Base-by-base conservation (phyloP, 495 filamentous ascomycete genomes). In the Aspergillus carlsbadensis region DNA sequence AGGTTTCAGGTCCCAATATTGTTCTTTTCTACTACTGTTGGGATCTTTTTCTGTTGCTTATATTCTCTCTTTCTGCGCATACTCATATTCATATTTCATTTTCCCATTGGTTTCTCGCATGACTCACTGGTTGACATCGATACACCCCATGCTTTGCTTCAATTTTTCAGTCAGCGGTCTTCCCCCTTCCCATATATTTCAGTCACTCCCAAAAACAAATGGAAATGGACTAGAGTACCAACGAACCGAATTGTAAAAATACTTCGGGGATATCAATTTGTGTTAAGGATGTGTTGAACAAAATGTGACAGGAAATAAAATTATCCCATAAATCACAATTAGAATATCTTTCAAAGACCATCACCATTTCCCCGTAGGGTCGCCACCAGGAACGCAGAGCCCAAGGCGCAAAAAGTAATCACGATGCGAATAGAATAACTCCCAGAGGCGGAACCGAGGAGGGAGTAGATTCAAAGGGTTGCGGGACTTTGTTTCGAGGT, bases 341-440 rank as follows among this genome's bases (percentile, higher is more conserved):
- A n/a, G n/a, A n/a, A n/a, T n/a, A n/a, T n/a, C n/a, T n/a, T n/a
- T n/a, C 8, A 24, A 45, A 26, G 26, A 18, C 22, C 22, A 31
- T 37, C 29, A 52, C 39, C 49, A 46, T 31, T 13, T 53, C 18
- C 64, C 65, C 21, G 65, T 69, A 58, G 86, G 86, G 71, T 92
- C 90, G 2, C 89, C 90, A 5, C 88, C 88, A 2, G 93, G 93
- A 5, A 97, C 76, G 74, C 94, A 98, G 40, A 98, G 72, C 0
- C 94, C 94, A 56, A 98, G 64, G 31, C 94, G 74, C 88, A 91
- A 94, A 68, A 98, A 98, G 66, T 98, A 98, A 71, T 98, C 94
- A 50, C 94, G 78, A 75, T 98, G 94, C 14, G 92, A 87, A 74
- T 91, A 92, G 68, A 97, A 88, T n/a, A 96, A 73, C 74, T 96